A percentile compares a stretch with the other conserved stretches of the same genome.
Evolutionary conservation across 2,329 filamentous ascomycete genomes (phyloP).

Genomic region (Pseudocercospora vitis): DNA sequence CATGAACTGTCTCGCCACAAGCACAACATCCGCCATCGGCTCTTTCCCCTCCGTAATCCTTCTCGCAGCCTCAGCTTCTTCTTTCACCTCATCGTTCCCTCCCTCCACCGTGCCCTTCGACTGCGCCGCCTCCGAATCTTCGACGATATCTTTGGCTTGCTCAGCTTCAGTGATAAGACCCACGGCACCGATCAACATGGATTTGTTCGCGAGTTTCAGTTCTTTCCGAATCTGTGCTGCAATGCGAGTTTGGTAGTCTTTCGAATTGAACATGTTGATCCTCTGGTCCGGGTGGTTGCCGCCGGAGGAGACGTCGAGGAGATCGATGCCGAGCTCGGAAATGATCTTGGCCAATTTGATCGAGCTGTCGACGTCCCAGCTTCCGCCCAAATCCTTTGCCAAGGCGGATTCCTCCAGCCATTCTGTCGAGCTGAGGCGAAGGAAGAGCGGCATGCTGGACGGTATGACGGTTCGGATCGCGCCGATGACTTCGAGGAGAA

Average conservation of each 20-base stretch:
- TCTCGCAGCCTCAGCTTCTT: slow-evolving; percentile 36
- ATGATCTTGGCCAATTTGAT: slow-evolving; percentile 66
- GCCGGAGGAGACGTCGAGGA: slow-evolving; percentile 79
- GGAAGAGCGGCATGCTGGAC: slow-evolving; percentile 66
- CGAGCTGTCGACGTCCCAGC: slow-evolving; percentile 67
- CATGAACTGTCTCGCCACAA: slow-evolving; percentile 57
- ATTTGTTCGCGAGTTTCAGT: slow-evolving; percentile 40
- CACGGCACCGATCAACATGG: slow-evolving; percentile 53
- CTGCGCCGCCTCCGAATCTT: slow-evolving; percentile 48
- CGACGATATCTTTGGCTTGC: slow-evolving; percentile 41
- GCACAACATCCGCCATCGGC: slow-evolving; percentile 49
- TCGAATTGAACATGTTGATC: slow-evolving; percentile 42
- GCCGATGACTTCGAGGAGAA: slow-evolving; percentile 64
- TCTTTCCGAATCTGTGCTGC: slow-evolving; percentile 44
- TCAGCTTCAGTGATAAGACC: slow-evolving; percentile 56
- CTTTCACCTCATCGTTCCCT: slow-evolving; percentile 19
- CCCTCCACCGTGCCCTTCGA: slow-evolving; percentile 49
- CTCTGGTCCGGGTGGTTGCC: slow-evolving; percentile 62
- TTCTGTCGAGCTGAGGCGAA: slow-evolving; percentile 70
- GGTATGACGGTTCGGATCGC: slow-evolving; percentile 59
- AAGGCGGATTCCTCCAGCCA: slow-evolving; percentile 66
- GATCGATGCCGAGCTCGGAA: slow-evolving; percentile 71
- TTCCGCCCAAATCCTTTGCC: slow-evolving; percentile 52
- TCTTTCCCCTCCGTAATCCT: slow-evolving; percentile 38
- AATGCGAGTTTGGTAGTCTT: slow-evolving; percentile 54